These are phyloP conservation scores for Leonotis leonurus DNA, from an alignment of 257 asterid genomes.

Conservation along the genomic window DNA sequence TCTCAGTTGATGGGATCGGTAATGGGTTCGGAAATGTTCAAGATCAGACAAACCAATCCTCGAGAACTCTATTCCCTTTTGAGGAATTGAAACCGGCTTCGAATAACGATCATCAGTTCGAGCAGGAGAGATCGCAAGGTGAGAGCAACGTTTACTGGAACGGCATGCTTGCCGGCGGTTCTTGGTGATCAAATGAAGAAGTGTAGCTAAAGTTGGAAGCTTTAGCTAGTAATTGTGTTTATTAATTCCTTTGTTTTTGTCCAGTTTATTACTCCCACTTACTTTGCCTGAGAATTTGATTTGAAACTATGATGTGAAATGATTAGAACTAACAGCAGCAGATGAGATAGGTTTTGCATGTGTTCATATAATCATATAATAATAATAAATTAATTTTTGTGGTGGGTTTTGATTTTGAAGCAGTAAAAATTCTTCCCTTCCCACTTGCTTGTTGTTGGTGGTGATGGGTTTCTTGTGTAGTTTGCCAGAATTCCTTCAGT, in stretches of 20 bases:
- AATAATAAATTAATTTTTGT: no score
- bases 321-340: constrained; percentile 17
- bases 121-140: no score
- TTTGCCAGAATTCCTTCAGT: constrained; percentile 23
- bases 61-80: constrained; percentile 44
- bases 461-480: no score
- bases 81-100: constrained; percentile 49
- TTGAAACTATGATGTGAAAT: constrained; percentile 8
- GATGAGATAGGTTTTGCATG: constrained; percentile 20
- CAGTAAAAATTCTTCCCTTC: no score
- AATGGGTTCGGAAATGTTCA: constrained; percentile 28
- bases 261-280: no score
- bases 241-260: neutral
- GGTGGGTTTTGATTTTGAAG: no score
- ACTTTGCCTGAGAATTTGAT: neutral
- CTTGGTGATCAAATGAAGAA: constrained; percentile 24
- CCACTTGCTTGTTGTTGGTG: constrained; percentile 11
- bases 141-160: no score
- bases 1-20: constrained; percentile 41
- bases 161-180: constrained; percentile 49
- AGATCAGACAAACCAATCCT: constrained; percentile 21
- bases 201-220: neutral
- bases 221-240: neutral
- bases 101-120: constrained; percentile 13
- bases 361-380: no score